Conservation (phyloP, 495 filamentous ascomycete species). For the Neurospora sp. region DNA sequence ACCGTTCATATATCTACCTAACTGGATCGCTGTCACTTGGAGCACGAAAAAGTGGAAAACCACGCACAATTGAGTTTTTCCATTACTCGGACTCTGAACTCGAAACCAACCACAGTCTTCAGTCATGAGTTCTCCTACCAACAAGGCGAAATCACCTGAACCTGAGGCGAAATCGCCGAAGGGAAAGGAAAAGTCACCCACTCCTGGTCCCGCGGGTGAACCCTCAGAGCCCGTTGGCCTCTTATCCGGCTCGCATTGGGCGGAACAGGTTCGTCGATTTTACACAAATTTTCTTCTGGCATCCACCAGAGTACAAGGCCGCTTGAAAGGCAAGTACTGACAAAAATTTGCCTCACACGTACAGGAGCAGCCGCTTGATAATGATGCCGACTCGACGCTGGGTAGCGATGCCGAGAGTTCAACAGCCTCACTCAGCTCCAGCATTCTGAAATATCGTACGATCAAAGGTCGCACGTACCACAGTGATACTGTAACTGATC, state of each 20-base stretch:
- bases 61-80: neutral
- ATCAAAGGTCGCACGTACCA: constrained; percentile 22
- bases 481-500: constrained; percentile 8
- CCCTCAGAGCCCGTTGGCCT: neutral
- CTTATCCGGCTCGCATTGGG: neutral
- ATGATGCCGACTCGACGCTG: constrained; percentile 30
- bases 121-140: neutral
- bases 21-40: no score
- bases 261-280: neutral
- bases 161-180: neutral
- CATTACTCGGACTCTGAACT: neutral
- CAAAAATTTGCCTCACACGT: neutral
- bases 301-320: neutral
- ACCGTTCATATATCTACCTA: no score
- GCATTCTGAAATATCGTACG: constrained; percentile 25
- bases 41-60: no score
- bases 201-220: neutral
- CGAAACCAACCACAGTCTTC: neutral
- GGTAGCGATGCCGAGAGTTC: constrained; percentile 20
- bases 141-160: neutral
- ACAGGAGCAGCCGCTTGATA: neutral
- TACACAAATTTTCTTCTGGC: neutral
- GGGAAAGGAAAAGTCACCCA: neutral
- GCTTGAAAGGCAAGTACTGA: neutral
- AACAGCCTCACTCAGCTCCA: constrained; percentile 21